Conservation (phyloP, 2,329 filamentous ascomycete genomes). For the Pseudocercospora fijiensis region DNA sequence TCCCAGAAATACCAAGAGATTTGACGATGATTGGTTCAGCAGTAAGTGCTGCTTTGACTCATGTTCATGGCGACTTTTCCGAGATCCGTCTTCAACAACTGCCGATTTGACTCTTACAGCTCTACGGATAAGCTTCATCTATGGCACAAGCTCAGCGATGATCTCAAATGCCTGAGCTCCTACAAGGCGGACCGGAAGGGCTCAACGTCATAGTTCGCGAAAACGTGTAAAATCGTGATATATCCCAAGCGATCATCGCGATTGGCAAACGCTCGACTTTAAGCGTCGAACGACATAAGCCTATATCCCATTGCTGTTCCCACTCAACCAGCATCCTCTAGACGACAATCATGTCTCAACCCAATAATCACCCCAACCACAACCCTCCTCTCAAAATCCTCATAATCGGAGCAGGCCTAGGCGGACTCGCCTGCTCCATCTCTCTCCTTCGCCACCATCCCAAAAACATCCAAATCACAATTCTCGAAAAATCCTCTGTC, state of each 20-base stretch:
- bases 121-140: background rate
- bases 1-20: background rate
- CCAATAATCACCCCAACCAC: background rate
- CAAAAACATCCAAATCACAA: conserved; percentile 33
- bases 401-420: conserved; percentile 40
- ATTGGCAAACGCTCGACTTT: background rate
- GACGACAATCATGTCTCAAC: background rate
- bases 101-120: background rate
- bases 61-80: background rate
- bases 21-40: background rate
- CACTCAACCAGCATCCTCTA: background rate
- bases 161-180: background rate
- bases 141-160: background rate
- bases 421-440: conserved; percentile 44
- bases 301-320: background rate
- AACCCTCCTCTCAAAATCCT: conserved; percentile 7
- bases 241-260: background rate
- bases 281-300: background rate
- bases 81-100: background rate
- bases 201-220: background rate
- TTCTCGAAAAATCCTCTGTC: conserved; percentile 42
- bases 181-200: background rate
- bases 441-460: conserved; percentile 32
- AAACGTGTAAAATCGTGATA: background rate
- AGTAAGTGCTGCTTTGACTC: background rate